These are phyloP conservation scores for Berberis vulgaris DNA, from an alignment of 164 flowering plant species.

Conservation along the genomic window DNA sequence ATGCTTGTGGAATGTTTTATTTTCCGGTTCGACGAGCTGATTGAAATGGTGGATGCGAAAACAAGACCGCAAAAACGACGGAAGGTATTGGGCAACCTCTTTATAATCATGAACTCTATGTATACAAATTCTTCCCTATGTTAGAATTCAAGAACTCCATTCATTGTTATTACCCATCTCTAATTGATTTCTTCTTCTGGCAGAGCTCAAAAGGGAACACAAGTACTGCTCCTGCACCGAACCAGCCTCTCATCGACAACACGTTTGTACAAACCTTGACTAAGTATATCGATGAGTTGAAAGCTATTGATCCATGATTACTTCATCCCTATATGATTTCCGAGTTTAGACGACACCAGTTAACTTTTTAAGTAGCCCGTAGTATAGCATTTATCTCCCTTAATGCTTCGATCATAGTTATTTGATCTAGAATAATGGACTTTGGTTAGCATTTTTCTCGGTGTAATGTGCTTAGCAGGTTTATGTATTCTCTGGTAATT, in stretches of 20 bases:
- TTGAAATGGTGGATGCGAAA: conserved; percentile 30
- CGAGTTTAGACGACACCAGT: too few relatives aligned
- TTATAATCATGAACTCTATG: neutral
- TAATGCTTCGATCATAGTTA: too few relatives aligned
- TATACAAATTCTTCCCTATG: neutral
- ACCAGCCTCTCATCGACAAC: conserved; percentile 16
- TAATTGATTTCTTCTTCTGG: neutral
- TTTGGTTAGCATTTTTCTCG: too few relatives aligned
- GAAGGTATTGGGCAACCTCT: conserved; percentile 21
- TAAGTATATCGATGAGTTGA: neutral
- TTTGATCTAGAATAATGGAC: too few relatives aligned
- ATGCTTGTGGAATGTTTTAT: conserved; percentile 5
- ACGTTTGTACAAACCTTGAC: conserved; percentile 13
- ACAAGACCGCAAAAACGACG: conserved; percentile 29
- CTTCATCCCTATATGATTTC: too few relatives aligned
- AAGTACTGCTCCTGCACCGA: conserved; percentile 3
- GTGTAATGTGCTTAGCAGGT: too few relatives aligned
- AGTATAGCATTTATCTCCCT: too few relatives aligned
- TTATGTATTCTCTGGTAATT: too few relatives aligned
- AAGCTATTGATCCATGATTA: neutral
- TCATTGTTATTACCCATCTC: too few relatives aligned
- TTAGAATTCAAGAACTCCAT: too few relatives aligned
- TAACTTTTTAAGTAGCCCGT: too few relatives aligned
- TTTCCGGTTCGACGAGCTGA: conserved; percentile 41
- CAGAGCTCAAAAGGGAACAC: conserved; percentile 14